Percentiles rank a stretch among this genome's conserved stretches.
phyloP scores from a whole-genome alignment of 2,329 filamentous ascomycete species.

The Ophiostoma fasciatum region DNA sequence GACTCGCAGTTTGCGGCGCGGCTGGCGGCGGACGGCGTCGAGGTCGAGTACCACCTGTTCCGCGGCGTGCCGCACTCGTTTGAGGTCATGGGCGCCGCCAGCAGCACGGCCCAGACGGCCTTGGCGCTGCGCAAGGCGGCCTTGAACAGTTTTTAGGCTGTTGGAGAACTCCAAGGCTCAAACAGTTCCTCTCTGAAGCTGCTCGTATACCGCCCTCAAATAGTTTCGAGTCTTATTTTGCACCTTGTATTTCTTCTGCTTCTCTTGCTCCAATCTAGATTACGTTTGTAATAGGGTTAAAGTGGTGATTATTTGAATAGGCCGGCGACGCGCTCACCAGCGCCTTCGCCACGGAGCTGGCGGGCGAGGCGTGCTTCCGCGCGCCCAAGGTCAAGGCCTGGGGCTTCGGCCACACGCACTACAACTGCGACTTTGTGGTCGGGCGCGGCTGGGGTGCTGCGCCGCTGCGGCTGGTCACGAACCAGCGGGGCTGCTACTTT shows the following conservation, averaged over 20 bases:
- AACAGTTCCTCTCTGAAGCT: too few relatives aligned
- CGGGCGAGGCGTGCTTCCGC: conserved; percentile 20
- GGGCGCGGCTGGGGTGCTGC: conserved; percentile 5
- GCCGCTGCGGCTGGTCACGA: conserved; percentile 17
- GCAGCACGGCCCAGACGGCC: conserved; percentile 13
- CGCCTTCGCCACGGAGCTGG: conserved; percentile 27
- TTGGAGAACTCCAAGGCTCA: too few relatives aligned
- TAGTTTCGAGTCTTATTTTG: too few relatives aligned
- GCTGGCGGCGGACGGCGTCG: conserved; percentile 18
- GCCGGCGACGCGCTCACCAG: conserved; percentile 12
- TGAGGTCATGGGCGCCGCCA: conserved; percentile 12
- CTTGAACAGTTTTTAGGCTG: conserved; percentile 4
- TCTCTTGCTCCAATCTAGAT: too few relatives aligned
- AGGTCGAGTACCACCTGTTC: conserved; percentile 26
- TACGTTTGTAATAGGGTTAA: too few relatives aligned
- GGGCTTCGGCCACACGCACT: conserved; percentile 36
- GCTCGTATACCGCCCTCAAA: too few relatives aligned
- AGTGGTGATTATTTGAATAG: too few relatives aligned
- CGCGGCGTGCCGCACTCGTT: conserved; percentile 25
- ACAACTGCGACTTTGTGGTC: conserved; percentile 25
- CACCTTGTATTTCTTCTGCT: too few relatives aligned
- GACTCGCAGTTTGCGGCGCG: conserved; percentile 17
- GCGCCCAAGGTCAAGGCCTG: conserved; percentile 23
- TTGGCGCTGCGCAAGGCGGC: conserved; percentile 10
- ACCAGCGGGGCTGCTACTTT: conserved; percentile 18